phyloP scores from a whole-genome alignment of 768 basidiomycete genomes.

The Krasilnikovozyma curviuscula region DNA sequence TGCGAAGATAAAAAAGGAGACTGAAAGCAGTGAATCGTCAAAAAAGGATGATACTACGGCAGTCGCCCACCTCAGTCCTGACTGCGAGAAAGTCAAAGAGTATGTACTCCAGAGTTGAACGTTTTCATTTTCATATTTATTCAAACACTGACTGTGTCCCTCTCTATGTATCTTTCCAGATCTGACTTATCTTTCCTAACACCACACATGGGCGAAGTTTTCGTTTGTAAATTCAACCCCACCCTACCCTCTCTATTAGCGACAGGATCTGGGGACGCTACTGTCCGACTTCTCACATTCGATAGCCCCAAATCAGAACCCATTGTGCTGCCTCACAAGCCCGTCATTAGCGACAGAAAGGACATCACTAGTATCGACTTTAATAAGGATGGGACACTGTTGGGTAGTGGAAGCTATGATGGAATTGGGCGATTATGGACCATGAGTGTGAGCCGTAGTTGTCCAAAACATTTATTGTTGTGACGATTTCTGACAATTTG shows the following conservation, averaged over 20 bases:
- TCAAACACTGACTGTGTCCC: background rate
- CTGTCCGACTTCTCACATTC: conserved; percentile 11
- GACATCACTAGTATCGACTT: conserved; percentile 12
- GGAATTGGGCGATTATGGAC: conserved; percentile 25
- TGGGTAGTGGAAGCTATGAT: conserved; percentile 21
- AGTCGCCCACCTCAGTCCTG: background rate
- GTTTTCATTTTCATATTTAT: no score
- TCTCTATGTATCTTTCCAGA: no score
- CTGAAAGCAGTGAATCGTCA: background rate
- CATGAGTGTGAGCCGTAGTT: no score
- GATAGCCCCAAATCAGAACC: no score
- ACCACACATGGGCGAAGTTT: conserved; percentile 11
- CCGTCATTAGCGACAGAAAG: conserved; percentile 10
- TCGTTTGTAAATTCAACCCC: conserved; percentile 10
- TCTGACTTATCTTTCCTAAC: no score
- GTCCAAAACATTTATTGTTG: no score
- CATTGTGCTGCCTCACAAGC: no score
- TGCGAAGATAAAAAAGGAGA: background rate
- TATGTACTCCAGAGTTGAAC: no score
- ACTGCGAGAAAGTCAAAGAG: background rate
- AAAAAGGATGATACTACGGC: background rate
- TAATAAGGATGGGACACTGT: conserved; percentile 15
- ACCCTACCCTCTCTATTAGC: no score
- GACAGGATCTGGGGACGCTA: conserved; percentile 9
- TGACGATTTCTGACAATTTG: no score